A percentile compares a stretch with the other conserved stretches of the same genome.
Conservation (phyloP, 768 basidiomycete genomes). For the Suillus plorans region DNA sequence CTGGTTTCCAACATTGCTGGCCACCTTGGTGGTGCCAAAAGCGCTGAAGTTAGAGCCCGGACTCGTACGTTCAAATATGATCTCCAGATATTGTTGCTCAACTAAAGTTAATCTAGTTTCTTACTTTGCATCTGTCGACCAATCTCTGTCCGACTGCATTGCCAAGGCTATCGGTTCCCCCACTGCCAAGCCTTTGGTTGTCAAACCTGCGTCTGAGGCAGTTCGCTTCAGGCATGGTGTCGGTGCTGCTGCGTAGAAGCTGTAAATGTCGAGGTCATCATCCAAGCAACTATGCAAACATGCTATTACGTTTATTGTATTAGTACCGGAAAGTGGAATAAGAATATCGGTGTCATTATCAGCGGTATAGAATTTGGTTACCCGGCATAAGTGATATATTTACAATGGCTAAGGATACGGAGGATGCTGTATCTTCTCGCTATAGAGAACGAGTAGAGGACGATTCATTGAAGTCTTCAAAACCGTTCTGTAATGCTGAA, state of each 20-base stretch:
- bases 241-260: slow-evolving; percentile 3
- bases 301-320: neutral
- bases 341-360: neutral
- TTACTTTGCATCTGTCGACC: slow-evolving; percentile 79
- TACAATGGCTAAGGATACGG: neutral
- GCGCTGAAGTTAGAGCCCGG: slow-evolving; percentile 53
- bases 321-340: slow-evolving; percentile 1
- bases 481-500: neutral
- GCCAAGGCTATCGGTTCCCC: slow-evolving; percentile 70
- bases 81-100: neutral
- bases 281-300: slow-evolving; percentile 3
- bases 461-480: neutral
- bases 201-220: slow-evolving; percentile 60
- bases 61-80: slow-evolving; percentile 53
- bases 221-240: slow-evolving; percentile 43
- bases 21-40: slow-evolving; percentile 64
- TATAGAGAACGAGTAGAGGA: neutral
- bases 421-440: neutral
- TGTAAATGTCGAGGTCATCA: neutral
- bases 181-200: slow-evolving; percentile 55
- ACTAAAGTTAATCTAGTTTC: slow-evolving; percentile 46
- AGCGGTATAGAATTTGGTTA: neutral
- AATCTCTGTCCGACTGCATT: slow-evolving; percentile 71
- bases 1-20: slow-evolving; percentile 67
- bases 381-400: neutral